Conservation (phyloP, 164 flowering plant genomes). For the Annona squamosa region DNA sequence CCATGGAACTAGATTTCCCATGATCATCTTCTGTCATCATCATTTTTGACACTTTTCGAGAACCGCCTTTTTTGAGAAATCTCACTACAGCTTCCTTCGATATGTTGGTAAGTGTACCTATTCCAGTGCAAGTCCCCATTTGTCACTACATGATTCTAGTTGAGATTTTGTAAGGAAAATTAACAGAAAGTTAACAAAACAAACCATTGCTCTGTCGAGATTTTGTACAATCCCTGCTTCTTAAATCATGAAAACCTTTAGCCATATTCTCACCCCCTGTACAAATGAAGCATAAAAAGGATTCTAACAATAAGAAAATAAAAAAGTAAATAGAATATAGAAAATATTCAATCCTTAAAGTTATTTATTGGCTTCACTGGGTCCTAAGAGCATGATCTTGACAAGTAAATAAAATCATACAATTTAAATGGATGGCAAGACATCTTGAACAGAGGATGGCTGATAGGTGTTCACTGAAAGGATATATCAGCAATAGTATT, state of each 20-base stretch:
- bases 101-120: conserved; percentile 29
- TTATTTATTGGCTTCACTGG: no score
- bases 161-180: background rate
- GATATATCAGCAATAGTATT: no score
- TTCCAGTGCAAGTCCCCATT: background rate
- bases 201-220: conserved; percentile 9
- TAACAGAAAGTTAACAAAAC: conserved; percentile 1
- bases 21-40: conserved; percentile 24
- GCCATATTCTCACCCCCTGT: conserved; percentile 9
- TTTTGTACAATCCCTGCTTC: conserved; percentile 6
- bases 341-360: no score
- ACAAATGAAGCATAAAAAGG: background rate
- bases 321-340: no score
- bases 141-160: background rate
- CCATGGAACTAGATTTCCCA: conserved; percentile 18
- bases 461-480: no score
- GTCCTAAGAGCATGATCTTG: no score
- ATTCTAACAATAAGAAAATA: background rate
- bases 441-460: no score
- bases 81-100: conserved; percentile 38
- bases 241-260: conserved; percentile 9
- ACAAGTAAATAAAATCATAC: no score
- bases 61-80: conserved; percentile 22
- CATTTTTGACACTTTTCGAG: conserved; percentile 13
- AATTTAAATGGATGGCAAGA: no score